Evolutionary conservation across 495 filamentous ascomycete species (phyloP).

Genomic region (Tuber indicum): DNA sequence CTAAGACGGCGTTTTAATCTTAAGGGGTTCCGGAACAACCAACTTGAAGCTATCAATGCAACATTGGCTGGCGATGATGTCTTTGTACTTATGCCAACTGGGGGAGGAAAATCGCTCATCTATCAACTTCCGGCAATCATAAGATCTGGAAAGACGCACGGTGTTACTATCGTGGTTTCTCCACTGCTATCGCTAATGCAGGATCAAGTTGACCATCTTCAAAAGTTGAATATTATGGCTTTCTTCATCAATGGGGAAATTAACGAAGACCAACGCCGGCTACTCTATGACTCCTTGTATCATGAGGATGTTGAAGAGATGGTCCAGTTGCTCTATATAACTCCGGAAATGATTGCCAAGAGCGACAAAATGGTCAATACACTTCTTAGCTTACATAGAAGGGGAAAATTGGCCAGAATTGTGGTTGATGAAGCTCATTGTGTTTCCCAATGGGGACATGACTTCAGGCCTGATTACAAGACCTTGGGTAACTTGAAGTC

Average conservation of each 20-base stretch:
- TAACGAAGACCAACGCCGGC: slow-evolving; percentile 48
- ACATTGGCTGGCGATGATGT: slow-evolving; percentile 79
- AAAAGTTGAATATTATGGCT: slow-evolving; percentile 67
- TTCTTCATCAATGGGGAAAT: slow-evolving; percentile 72
- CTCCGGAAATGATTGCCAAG: slow-evolving; percentile 91
- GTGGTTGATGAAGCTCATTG: slow-evolving; percentile 98
- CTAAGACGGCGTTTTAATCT: slow-evolving; percentile 76
- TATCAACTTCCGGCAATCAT: slow-evolving; percentile 91
- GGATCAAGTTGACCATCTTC: slow-evolving; percentile 81
- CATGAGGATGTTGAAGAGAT: slow-evolving; percentile 57
- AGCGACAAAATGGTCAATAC: slow-evolving; percentile 56
- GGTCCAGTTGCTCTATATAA: slow-evolving; percentile 85
- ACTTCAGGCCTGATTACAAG: slow-evolving; percentile 97
- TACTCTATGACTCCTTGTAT: slow-evolving; percentile 57
- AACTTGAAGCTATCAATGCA: slow-evolving; percentile 91
- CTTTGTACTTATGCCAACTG: slow-evolving; percentile 96
- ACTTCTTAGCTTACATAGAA: slow-evolving; percentile 57
- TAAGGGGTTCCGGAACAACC: slow-evolving; percentile 77
- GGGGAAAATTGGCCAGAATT: slow-evolving; percentile 69
- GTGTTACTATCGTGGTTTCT: slow-evolving; percentile 90
- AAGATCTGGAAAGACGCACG: slow-evolving; percentile 68
- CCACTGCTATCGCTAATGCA: slow-evolving; percentile 93
- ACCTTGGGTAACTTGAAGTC: slow-evolving; percentile 64
- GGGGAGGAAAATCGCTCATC: slow-evolving; percentile 92
- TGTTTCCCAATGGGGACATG: slow-evolving; percentile 98